phyloP scores from a whole-genome alignment of 306 rosid genomes.

The Cajanus cajan region DNA sequence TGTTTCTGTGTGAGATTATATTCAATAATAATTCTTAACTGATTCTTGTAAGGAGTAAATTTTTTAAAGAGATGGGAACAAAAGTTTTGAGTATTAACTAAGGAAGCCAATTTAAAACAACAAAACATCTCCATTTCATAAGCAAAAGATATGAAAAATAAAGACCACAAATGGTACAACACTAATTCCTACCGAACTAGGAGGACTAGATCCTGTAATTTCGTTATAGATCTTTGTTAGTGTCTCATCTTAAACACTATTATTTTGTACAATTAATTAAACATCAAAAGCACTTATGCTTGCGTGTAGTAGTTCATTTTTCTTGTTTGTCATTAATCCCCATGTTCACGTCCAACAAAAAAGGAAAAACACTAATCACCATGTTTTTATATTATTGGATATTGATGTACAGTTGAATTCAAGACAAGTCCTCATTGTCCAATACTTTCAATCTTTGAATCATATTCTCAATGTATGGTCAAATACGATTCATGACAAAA shows the following conservation, averaged over 20 bases:
- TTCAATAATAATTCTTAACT: no score
- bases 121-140: neutral
- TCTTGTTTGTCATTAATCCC: neutral
- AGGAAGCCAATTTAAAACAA: neutral
- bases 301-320: neutral
- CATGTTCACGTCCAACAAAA: neutral
- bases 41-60: no score
- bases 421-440: neutral
- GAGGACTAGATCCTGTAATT: slow-evolving; percentile 25
- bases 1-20: no score
- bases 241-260: neutral
- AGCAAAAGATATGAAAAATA: neutral
- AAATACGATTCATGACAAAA: neutral
- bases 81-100: neutral
- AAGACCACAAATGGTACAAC: neutral
- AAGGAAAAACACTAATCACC: neutral
- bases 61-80: neutral
- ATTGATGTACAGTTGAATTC: neutral
- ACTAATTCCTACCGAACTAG: neutral
- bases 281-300: neutral
- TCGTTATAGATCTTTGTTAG: neutral
- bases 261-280: neutral
- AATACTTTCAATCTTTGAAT: neutral
- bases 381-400: slow-evolving; percentile 11
- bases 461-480: slow-evolving; percentile 6